Evolutionary conservation across 441 rosid genomes (phyloP).

Genomic region (Erodium moschatum): DNA sequence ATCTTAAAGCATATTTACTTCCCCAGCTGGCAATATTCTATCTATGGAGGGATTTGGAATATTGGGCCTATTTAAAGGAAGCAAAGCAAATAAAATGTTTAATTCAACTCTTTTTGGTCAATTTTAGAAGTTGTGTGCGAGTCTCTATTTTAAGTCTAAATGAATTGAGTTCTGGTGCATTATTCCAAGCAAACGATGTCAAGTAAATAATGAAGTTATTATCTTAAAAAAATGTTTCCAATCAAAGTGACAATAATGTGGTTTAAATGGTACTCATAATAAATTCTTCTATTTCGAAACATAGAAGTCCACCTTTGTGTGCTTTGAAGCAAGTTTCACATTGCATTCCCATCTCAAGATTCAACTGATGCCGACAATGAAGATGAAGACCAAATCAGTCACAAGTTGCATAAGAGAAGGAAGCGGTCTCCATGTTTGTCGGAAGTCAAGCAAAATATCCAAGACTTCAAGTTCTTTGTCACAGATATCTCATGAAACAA

Average conservation of each 20-base stretch:
- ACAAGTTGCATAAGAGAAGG: slow-evolving; percentile 37
- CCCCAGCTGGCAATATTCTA: too few species aligned
- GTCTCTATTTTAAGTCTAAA: background rate
- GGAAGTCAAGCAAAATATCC: slow-evolving; percentile 43
- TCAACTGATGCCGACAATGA: slow-evolving; percentile 60
- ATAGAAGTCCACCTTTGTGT: background rate
- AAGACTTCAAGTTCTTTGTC: slow-evolving; percentile 34
- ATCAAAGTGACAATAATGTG: background rate
- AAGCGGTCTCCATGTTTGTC: slow-evolving; percentile 42
- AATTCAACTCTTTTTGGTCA: background rate
- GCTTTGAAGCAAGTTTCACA: background rate
- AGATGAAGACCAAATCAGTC: slow-evolving; percentile 51
- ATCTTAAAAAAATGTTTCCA: background rate
- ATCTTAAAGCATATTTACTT: too few species aligned
- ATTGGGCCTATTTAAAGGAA: background rate
- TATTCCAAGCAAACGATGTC: background rate
- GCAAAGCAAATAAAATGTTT: background rate
- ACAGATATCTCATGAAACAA: slow-evolving; percentile 26
- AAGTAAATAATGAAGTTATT: background rate
- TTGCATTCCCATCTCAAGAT: slow-evolving; percentile 27
- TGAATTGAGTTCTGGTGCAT: background rate
- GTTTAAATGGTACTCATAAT: background rate
- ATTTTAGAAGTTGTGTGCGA: background rate
- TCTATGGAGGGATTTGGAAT: slow-evolving; percentile 1
- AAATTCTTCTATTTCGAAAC: background rate